Percentiles rank a stretch among this genome's conserved stretches.
These are phyloP conservation scores for Cystobasidium onofrii DNA, from an alignment of 768 basidiomycete species.

Conservation along the genomic window DNA sequence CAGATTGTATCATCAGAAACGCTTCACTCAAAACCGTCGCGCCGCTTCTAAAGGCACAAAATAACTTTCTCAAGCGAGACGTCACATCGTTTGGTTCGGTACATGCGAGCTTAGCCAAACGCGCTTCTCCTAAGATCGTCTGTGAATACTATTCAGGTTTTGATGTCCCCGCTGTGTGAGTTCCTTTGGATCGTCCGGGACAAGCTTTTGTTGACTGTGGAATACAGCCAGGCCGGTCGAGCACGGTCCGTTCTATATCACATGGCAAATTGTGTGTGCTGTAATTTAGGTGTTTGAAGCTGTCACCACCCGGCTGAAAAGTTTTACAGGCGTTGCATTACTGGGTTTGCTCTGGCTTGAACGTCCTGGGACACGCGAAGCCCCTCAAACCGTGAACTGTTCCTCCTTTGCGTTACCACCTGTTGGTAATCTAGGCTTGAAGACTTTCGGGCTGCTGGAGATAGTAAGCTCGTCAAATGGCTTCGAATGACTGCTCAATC, in stretches of 20 bases:
- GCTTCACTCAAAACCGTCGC: slow-evolving; percentile 1
- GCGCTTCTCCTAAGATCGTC: not conserved
- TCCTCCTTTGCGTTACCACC: not conserved
- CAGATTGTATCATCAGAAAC: not conserved
- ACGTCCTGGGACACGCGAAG: not conserved
- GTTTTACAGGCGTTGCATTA: not conserved
- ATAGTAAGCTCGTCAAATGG: not conserved
- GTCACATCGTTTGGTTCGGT: not conserved
- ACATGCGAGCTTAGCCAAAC: not conserved
- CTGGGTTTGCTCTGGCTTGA: slow-evolving; percentile 9
- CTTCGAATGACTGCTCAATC: not conserved
- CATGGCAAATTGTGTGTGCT: not conserved
- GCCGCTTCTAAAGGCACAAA: not conserved
- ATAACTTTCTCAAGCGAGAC: slow-evolving; percentile 1
- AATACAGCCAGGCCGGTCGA: slow-evolving; percentile 8
- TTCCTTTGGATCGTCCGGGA: not conserved
- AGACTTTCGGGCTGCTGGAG: slow-evolving; percentile 9
- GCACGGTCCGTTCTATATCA: slow-evolving; percentile 21
- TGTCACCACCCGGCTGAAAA: no score
- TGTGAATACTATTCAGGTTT: slow-evolving; percentile 24
- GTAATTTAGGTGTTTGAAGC: not conserved
- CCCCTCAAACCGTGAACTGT: not conserved
- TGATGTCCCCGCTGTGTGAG: slow-evolving; percentile 25
- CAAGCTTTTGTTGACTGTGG: not conserved
- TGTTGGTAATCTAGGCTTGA: slow-evolving; percentile 10